Evolutionary conservation across 2,329 filamentous ascomycete genomes (phyloP).

Genomic region (Nannizziopsis arthrosporioides): DNA sequence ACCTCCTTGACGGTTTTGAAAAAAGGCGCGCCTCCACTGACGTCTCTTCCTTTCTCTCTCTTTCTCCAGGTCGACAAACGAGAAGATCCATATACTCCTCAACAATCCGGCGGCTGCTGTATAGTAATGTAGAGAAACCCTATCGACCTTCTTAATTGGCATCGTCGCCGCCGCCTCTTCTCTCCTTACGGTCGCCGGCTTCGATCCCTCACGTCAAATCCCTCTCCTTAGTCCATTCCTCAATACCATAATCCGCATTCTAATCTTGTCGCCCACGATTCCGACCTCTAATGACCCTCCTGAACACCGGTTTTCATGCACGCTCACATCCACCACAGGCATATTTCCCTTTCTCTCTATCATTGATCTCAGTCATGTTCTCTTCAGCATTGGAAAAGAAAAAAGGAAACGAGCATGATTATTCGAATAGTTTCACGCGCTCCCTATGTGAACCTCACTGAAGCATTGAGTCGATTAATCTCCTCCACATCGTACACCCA

Average conservation of each 20-base stretch:
- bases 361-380: conserved; percentile 3
- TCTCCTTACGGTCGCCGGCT: background rate
- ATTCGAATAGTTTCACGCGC: background rate
- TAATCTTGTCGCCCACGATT: background rate
- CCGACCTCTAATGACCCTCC: background rate
- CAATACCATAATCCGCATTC: too few species aligned
- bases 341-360: background rate
- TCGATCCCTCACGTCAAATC: too few species aligned
- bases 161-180: conserved; percentile 10
- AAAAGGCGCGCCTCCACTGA: conserved; percentile 3
- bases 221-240: too few species aligned
- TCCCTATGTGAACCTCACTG: background rate
- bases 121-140: conserved; percentile 65
- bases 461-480: conserved; percentile 1
- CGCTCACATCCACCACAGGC: too few species aligned
- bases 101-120: conserved; percentile 87
- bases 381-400: conserved; percentile 1
- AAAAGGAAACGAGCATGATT: conserved; percentile 7
- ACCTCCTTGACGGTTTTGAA: too few species aligned
- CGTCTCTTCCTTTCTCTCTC: conserved; percentile 15
- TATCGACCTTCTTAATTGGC: conserved; percentile 11
- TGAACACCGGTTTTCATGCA: background rate
- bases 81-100: conserved; percentile 96
- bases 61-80: conserved; percentile 67
- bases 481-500: background rate